Evolutionary conservation across 2,329 filamentous ascomycete species (phyloP), one percentile per base, ranked within the genome.

Genomic region (Aspergillus nomiae): DNA sequence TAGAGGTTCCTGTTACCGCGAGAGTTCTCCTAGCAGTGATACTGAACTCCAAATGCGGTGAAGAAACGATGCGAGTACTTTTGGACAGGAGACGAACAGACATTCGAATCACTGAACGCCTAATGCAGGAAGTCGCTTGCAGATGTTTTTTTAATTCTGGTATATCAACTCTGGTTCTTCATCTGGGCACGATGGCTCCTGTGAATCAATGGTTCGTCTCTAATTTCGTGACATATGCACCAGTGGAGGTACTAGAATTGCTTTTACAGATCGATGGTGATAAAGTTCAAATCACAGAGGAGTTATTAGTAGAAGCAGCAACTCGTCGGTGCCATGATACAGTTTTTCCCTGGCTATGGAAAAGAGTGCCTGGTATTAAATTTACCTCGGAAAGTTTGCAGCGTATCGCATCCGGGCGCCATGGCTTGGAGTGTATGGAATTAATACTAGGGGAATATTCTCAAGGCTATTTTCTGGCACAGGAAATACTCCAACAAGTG

Each of bases 81-180:
- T 19, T 7, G 6, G 36, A 41, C 7, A 19, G 36, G 36, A 41
- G 36, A 41, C 16, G 2, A 19, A 9, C 19, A 3, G 36, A 9
- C 36, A 41, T 41, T 7, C 16, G 19, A 41, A 19, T 41, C 7
- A 19, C 36, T 19, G 6, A 41, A 41, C 2, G 0, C 7, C 36
- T 41, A 41, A 19, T 41, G 36, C 0, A 1, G 6, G 0, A 0
- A 3, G 8, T 41, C 2, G 12, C 7, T 41, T 0, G 1, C 19
- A 0, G 0, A 5, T 41, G 16, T 4, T 0, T 0, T 0, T 19
- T 1, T 19, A 9, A 1, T 3, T 16, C 36, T 41, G 7, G 16
- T 9, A 41, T 19, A 41, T 7, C 6, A 19, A 19, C 16, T 8
- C 16, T 19, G 36, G 7, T 41, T 19, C 16, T 41, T 41, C 36